These are phyloP conservation scores for Apostasia shenzhenica DNA, from an alignment of 106 monocot genomes.

Conservation along the genomic window DNA sequence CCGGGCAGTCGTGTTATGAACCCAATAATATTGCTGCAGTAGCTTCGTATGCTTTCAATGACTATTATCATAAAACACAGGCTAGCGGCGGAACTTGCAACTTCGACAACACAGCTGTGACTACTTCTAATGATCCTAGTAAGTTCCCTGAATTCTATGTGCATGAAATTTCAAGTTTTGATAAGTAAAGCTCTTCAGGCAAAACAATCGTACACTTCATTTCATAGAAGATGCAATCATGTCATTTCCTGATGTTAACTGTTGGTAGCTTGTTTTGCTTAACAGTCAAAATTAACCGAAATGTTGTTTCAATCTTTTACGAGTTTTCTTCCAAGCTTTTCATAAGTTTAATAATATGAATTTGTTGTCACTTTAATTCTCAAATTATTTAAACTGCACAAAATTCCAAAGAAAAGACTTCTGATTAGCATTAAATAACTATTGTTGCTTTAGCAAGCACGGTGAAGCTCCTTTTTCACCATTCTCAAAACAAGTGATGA, in stretches of 20 bases:
- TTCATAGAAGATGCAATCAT: neutral
- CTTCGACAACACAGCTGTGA: conserved; percentile 51
- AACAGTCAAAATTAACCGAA: too few relatives aligned
- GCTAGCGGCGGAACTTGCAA: conserved; percentile 67
- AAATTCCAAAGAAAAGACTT: too few relatives aligned
- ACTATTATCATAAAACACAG: conserved; percentile 63
- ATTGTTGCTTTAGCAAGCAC: too few relatives aligned
- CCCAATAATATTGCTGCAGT: conserved; percentile 27
- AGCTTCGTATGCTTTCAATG: conserved; percentile 71
- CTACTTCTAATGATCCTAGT: conserved; percentile 58
- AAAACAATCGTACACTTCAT: neutral
- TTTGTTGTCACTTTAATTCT: too few relatives aligned
- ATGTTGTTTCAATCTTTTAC: neutral
- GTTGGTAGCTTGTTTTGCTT: neutral
- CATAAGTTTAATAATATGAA: too few relatives aligned
- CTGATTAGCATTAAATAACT: too few relatives aligned
- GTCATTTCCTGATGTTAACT: neutral
- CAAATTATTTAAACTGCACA: too few relatives aligned
- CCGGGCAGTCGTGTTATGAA: conserved; percentile 72
- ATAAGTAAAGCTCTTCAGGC: neutral
- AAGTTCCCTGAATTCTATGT: conserved; percentile 13
- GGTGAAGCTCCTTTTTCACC: too few relatives aligned
- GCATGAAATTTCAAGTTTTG: neutral
- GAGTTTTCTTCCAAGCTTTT: too few relatives aligned
- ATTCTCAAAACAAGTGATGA: too few relatives aligned